Evolutionary conservation across 2,329 filamentous ascomycete genomes (phyloP), one percentile per base, ranked within the genome.

Genomic region (Xylariomycetidae sp.): DNA sequence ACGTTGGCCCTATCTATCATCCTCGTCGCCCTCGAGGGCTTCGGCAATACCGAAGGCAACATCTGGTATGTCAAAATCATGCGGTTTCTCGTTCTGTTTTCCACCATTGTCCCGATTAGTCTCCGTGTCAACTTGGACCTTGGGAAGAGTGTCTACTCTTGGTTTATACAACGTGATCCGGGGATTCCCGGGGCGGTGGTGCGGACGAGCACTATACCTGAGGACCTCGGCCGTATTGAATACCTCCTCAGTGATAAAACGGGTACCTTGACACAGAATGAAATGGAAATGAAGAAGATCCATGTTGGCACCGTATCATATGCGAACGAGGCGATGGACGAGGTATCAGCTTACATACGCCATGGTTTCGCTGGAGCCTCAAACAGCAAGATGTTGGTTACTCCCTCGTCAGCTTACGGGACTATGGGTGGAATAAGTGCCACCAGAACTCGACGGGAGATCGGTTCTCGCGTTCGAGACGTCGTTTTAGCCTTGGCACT

Each of bases 271-370:
- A 98, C 92, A 1, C 88, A 97, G 49, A 98, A 98, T 53, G 88
- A 95, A 53, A 96, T 96, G 89, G 90, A 96, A 54, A 83, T 98
- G 74, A 95, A 94, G 57, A 98, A 98, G 63, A 90, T 98, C 5
- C 94, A 98, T 53, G 87, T 98, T 33, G 92, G 94, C 8, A 98
- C 92, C 8, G 92, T 97, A 2, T 97, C 90, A 2, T 98, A 98
- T 53, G 92, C 90, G 20, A 95, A 95, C 49, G 92, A 98, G 56
- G 90, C 92, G 8, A 98, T 98, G 92, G 92, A 97, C 48, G 94
- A 98, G 64, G 92, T 98, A 10, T 69, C 79, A 10, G 76, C 85
- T 0, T 96, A 95, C 55, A 76, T 98, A 31, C 80, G 75, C 42
- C 89, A 96, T 57, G 86, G 83, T 5, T 95, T 97, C 50, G 62